These are phyloP conservation scores for Wickerhamiella allomyrinae DNA, from an alignment of 805 yeast genomes.

Conservation along the genomic window DNA sequence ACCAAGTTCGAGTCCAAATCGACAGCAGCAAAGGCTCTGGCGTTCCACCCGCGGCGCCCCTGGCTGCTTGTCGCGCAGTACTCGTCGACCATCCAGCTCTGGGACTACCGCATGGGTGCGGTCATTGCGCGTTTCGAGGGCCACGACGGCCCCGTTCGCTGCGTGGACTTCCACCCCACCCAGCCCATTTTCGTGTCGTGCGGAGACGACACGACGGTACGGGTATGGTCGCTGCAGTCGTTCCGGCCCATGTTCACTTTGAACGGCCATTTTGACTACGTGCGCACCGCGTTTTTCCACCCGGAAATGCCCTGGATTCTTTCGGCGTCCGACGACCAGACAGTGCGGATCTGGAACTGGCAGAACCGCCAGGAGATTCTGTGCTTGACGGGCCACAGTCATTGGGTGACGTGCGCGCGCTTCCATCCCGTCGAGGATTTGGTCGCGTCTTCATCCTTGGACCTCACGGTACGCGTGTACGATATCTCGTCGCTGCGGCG, in stretches of 20 bases:
- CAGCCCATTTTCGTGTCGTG: conserved; percentile 96
- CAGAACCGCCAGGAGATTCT: conserved; percentile 96
- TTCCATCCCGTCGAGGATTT: conserved; percentile 93
- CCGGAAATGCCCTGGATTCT: conserved; percentile 95
- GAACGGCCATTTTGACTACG: conserved; percentile 88
- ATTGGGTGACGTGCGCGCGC: conserved; percentile 95
- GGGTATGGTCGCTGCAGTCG: conserved; percentile 90
- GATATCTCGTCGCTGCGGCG: conserved; percentile 90
- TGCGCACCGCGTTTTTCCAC: conserved; percentile 89
- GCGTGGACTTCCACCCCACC: conserved; percentile 92
- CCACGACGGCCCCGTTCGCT: conserved; percentile 96
- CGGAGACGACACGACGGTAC: conserved; percentile 90
- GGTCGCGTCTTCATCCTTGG: conserved; percentile 88
- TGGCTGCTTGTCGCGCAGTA: conserved; percentile 93
- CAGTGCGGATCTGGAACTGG: conserved; percentile 99
- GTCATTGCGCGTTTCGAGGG: conserved; percentile 92
- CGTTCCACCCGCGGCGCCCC: conserved; percentile 90
- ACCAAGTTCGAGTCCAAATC: conserved; percentile 87
- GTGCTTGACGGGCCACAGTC: conserved; percentile 94
- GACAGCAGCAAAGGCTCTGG: conserved; percentile 93
- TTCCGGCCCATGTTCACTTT: conserved; percentile 85
- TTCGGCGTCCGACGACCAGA: conserved; percentile 93
- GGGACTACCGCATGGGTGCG: conserved; percentile 99
- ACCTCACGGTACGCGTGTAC: conserved; percentile 98
- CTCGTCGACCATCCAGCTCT: conserved; percentile 94